Evolutionary conservation across 2,329 filamentous ascomycete species (phyloP).

Genomic region (Colletotrichum zoysiae): DNA sequence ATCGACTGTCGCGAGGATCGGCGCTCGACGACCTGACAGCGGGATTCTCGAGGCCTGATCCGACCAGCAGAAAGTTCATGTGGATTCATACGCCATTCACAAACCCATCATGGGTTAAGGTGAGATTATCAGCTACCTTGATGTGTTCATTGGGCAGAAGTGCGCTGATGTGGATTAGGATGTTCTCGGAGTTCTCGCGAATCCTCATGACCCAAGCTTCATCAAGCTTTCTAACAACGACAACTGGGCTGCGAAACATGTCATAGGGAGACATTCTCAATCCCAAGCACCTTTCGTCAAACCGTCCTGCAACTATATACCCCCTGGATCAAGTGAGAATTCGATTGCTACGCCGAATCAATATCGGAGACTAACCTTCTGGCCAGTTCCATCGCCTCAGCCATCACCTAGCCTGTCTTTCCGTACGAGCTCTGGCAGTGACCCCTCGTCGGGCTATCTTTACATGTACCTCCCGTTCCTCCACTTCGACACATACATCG

Average conservation of each 20-base stretch:
- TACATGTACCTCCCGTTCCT: slow-evolving; percentile 71
- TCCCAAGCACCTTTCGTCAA: slow-evolving; percentile 64
- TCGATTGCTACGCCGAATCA: rapidly evolving
- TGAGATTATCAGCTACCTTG: slow-evolving; percentile 46
- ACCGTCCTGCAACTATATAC: slow-evolving; percentile 61
- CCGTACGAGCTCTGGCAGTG: slow-evolving; percentile 33
- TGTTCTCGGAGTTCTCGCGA: slow-evolving; percentile 14
- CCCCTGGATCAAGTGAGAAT: slow-evolving; percentile 44
- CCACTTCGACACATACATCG: slow-evolving; percentile 74
- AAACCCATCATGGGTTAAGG: slow-evolving; percentile 70
- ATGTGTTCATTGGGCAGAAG: too few species aligned
- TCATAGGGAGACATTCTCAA: slow-evolving; percentile 62
- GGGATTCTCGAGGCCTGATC: slow-evolving; percentile 56
- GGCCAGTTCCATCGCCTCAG: slow-evolving; percentile 54
- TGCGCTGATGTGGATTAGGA: slow-evolving; percentile 1
- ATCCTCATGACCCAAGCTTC: slow-evolving; percentile 42
- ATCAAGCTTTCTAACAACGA: slow-evolving; percentile 59
- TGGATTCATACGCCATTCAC: slow-evolving; percentile 71
- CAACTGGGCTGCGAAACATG: slow-evolving; percentile 63
- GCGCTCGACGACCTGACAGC: slow-evolving; percentile 51
- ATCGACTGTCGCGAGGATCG: slow-evolving; percentile 16
- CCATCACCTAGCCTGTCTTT: slow-evolving; percentile 43
- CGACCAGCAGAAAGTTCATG: slow-evolving; percentile 61
- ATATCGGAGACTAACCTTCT: background rate
- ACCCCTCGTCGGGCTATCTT: slow-evolving; percentile 50